Evolutionary conservation across 371 early-diverging fungal species (phyloP).

Genomic region (Dichotomocladium elegans): DNA sequence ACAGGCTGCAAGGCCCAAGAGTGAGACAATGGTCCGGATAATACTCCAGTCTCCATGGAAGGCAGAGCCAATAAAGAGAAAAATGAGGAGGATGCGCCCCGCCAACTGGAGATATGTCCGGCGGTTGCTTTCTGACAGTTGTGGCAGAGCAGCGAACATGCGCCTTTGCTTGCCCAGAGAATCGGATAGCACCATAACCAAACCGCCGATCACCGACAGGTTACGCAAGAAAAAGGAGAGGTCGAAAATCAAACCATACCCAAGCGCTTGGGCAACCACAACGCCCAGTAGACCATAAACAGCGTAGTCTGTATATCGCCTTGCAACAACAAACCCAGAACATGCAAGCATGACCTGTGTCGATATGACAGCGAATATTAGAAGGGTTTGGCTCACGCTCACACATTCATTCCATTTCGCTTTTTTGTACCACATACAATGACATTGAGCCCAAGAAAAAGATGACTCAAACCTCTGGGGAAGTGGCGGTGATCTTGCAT

Average conservation of each 20-base stretch:
- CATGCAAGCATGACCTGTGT: conserved; percentile 71
- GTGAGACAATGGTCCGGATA: conserved; percentile 62
- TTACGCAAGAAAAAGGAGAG: conserved; percentile 87
- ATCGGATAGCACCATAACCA: conserved; percentile 92
- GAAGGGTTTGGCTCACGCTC: not conserved
- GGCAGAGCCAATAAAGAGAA: conserved; percentile 85
- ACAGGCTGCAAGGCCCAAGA: conserved; percentile 83
- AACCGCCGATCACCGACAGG: conserved; percentile 89
- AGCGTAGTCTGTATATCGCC: conserved; percentile 76
- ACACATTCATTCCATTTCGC: not conserved
- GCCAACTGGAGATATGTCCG: conserved; percentile 85
- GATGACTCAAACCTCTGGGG: conserved; percentile 69
- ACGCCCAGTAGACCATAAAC: conserved; percentile 78
- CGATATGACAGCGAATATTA: not conserved
- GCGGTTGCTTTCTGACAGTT: conserved; percentile 75
- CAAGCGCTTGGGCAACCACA: conserved; percentile 83
- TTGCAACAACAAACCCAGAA: conserved; percentile 74
- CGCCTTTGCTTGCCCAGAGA: conserved; percentile 57
- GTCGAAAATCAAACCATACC: conserved; percentile 92
- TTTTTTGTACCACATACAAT: conserved; percentile 41
- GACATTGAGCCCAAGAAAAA: conserved; percentile 84
- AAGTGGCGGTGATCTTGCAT: conserved; percentile 77
- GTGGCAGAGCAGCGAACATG: conserved; percentile 88
- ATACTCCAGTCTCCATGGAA: conserved; percentile 82
- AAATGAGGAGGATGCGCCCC: conserved; percentile 89